Conservation (phyloP, 257 asterid genomes). For the Solanum sitiens region DNA sequence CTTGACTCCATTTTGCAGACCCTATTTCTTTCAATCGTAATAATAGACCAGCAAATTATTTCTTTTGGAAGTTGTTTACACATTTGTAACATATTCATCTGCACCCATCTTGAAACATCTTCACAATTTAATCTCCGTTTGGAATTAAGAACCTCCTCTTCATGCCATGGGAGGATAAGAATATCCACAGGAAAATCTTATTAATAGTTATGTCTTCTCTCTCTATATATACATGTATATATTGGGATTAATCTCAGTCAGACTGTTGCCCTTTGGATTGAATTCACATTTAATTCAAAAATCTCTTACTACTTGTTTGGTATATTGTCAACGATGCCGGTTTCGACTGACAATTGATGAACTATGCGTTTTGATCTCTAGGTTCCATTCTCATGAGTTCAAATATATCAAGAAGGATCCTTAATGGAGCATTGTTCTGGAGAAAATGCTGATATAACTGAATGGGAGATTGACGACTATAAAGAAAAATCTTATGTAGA, state of each 20-base stretch:
- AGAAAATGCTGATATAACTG: conserved; percentile 21
- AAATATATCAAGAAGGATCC: not conserved
- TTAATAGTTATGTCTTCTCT: not conserved
- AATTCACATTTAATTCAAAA: not conserved
- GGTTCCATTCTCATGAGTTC: not conserved
- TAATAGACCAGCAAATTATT: too few species aligned
- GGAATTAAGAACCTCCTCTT: not conserved
- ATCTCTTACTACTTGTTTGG: not conserved
- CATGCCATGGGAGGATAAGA: not conserved
- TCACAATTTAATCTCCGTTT: not conserved
- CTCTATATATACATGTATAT: not conserved
- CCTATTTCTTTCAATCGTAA: too few species aligned
- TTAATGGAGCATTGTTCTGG: conserved; percentile 17
- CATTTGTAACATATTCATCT: not conserved
- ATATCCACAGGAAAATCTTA: not conserved
- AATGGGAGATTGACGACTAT: conserved; percentile 24
- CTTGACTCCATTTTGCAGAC: too few species aligned
- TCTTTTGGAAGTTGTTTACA: not conserved
- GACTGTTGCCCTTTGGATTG: not conserved
- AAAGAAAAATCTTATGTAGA: conserved; percentile 17
- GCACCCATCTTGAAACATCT: not conserved
- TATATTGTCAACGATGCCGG: not conserved
- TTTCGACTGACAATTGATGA: not conserved
- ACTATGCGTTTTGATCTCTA: not conserved
- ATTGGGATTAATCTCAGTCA: not conserved